Evolutionary conservation across 768 basidiomycete species (phyloP).

Genomic region (Cyclocybe cylindracea): DNA sequence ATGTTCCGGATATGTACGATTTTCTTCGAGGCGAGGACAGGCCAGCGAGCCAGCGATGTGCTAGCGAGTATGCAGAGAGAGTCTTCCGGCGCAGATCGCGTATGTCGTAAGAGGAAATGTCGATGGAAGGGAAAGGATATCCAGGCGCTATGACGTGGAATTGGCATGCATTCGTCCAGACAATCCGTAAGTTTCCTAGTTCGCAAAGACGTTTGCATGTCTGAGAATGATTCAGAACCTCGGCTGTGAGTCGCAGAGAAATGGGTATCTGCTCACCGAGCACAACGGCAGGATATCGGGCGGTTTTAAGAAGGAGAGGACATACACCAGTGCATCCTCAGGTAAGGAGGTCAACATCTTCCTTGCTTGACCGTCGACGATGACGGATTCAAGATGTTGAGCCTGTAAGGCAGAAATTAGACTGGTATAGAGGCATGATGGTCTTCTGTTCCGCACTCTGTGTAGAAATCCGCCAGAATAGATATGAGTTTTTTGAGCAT

Average conservation of each 20-base stretch:
- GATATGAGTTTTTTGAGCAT: too few relatives aligned
- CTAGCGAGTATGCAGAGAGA: slow-evolving; percentile 45
- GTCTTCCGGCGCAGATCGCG: slow-evolving; percentile 34
- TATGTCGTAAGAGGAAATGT: slow-evolving; percentile 42
- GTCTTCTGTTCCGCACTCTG: too few relatives aligned
- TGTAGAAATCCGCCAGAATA: too few relatives aligned
- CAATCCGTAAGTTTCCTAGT: slow-evolving; percentile 48
- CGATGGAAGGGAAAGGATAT: slow-evolving; percentile 49
- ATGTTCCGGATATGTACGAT: slow-evolving; percentile 30
- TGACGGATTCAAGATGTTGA: too few relatives aligned
- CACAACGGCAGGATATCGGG: slow-evolving; percentile 42
- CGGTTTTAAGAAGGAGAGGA: slow-evolving; percentile 33
- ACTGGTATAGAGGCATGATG: too few relatives aligned
- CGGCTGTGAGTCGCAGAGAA: background rate
- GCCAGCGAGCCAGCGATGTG: slow-evolving; percentile 46
- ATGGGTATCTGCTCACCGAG: slow-evolving; percentile 31
- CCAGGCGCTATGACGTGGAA: slow-evolving; percentile 43
- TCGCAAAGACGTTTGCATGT: slow-evolving; percentile 48
- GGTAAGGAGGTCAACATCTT: too few relatives aligned
- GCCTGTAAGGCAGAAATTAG: too few relatives aligned
- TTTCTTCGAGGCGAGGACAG: slow-evolving; percentile 11
- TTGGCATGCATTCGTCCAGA: slow-evolving; percentile 57
- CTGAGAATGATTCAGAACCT: slow-evolving; percentile 26
- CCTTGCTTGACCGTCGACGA: too few relatives aligned
- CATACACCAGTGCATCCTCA: slow-evolving; percentile 32